Base-by-base conservation (phyloP, 208 protist genomes). In the Angomonas ambiguus region DNA sequence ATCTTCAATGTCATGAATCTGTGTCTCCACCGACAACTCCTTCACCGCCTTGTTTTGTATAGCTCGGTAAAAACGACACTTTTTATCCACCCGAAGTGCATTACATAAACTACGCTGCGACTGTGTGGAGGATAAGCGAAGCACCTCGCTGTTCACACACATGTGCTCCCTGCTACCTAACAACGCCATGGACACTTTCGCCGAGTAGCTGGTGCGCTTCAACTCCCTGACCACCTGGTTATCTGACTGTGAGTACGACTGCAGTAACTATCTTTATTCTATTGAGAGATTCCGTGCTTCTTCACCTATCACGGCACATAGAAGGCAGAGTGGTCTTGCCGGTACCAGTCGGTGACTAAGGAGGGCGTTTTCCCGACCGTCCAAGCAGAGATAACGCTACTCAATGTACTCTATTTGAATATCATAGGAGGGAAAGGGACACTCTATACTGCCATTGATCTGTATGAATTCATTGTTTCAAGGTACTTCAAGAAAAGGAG, bases 241-340 rank as follows among this genome's bases (percentile, higher is more conserved):
- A 99, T 81, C 85, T 99, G 98, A n/a, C 96, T 87, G 76, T 99
- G 98, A 6, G 98, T 99, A 60, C 98, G 86, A 32, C 95, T 98
- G 55, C 93, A 87, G 83, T 99, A 99, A 99, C 83, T 31, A 99
- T 67, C 38, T 20, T 2, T 8, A 18, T 33, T 22, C 22, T 22
- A 16, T n/a, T 24, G 27, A 51, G 5, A 3, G 18, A 32, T 33
- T n/a, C n/a, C n/a, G n/a, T n/a, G n/a, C n/a, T n/a, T n/a, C n/a
- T n/a, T n/a, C n/a, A n/a, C n/a, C n/a, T n/a, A 99, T 79, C 0
- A 87, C 80, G 13, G 95, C 85, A 67, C 97, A 98, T n/a, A 99
- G 78, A 31, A 99, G 73, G 64, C 91, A 98, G 10, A 99, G 74
- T n/a, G 6, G 97, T 99, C 74, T 99, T 99, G 10, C 98, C 98